Evolutionary conservation across 192 early-diverging fungal genomes (phyloP).

Genomic region (Rhizoclosmatium globosum): DNA sequence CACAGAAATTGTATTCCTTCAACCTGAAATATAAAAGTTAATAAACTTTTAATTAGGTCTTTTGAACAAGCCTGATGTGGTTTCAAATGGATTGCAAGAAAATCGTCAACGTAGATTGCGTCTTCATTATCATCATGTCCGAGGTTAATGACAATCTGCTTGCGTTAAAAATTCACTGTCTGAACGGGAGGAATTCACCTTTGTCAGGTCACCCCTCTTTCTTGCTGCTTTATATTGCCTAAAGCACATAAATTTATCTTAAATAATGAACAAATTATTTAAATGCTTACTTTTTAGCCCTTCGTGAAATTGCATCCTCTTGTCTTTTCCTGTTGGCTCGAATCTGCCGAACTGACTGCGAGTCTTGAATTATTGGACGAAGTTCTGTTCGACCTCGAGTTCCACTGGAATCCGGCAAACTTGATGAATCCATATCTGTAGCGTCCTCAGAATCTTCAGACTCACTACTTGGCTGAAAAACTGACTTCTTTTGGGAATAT

Average conservation of each 20-base stretch:
- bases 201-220: not conserved
- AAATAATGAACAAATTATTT: not conserved
- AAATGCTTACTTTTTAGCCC: not conserved
- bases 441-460: too few species aligned
- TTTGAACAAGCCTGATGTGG: constrained; percentile 75
- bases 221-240: constrained; percentile 3
- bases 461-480: too few species aligned
- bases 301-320: not conserved
- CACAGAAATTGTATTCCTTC: constrained; percentile 85
- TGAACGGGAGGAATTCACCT: not conserved
- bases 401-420: too few species aligned
- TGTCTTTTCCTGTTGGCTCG: not conserved
- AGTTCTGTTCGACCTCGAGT: not conserved
- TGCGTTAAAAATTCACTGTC: not conserved
- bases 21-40: constrained; percentile 46
- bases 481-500: too few species aligned
- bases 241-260: not conserved
- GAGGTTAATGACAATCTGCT: constrained; percentile 65
- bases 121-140: constrained; percentile 67
- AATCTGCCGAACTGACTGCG: not conserved
- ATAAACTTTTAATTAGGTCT: constrained; percentile 14
- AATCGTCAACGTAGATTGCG: constrained; percentile 62
- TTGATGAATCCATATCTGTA: too few species aligned
- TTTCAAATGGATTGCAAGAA: constrained; percentile 65
- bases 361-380: not conserved